Evolutionary conservation across 1,284 basidiomycete genomes (phyloP).

Genomic region (Tilletia caries): DNA sequence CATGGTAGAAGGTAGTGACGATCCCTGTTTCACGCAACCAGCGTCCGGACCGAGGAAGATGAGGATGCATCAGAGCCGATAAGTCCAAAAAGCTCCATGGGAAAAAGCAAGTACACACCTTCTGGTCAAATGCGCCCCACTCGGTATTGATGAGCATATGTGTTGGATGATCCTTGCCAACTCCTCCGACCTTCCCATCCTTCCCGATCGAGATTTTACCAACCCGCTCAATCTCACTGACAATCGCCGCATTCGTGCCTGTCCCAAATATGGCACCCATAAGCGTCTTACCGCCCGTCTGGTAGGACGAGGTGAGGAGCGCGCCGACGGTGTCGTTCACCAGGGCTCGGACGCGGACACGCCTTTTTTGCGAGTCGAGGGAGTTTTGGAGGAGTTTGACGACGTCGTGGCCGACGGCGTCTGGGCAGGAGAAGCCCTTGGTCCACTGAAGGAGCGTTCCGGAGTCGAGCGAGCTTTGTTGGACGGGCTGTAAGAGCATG

Average conservation of each 20-base stretch:
- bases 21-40: slow-evolving; percentile 60
- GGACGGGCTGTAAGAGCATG: slow-evolving; percentile 75
- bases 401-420: slow-evolving; percentile 83
- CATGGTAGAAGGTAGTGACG: slow-evolving; percentile 82
- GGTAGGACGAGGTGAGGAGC: slow-evolving; percentile 85
- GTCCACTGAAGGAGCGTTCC: slow-evolving; percentile 66
- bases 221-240: slow-evolving; percentile 80
- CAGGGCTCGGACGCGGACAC: slow-evolving; percentile 86
- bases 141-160: slow-evolving; percentile 95
- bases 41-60: not conserved
- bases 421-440: slow-evolving; percentile 54
- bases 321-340: slow-evolving; percentile 95
- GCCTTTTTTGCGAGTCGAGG: slow-evolving; percentile 87
- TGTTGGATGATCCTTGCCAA: slow-evolving; percentile 41
- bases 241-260: slow-evolving; percentile 94
- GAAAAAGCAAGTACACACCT: slow-evolving; percentile 62
- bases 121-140: slow-evolving; percentile 93
- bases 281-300: slow-evolving; percentile 73
- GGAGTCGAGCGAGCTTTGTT: slow-evolving; percentile 84
- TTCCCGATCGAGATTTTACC: slow-evolving; percentile 60
- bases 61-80: not conserved
- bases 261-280: slow-evolving; percentile 92
- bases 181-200: slow-evolving; percentile 18
- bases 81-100: not conserved
- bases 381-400: slow-evolving; percentile 88